Conservation (phyloP, 257 asterid genomes). For the Plectranthus barbatus region DNA sequence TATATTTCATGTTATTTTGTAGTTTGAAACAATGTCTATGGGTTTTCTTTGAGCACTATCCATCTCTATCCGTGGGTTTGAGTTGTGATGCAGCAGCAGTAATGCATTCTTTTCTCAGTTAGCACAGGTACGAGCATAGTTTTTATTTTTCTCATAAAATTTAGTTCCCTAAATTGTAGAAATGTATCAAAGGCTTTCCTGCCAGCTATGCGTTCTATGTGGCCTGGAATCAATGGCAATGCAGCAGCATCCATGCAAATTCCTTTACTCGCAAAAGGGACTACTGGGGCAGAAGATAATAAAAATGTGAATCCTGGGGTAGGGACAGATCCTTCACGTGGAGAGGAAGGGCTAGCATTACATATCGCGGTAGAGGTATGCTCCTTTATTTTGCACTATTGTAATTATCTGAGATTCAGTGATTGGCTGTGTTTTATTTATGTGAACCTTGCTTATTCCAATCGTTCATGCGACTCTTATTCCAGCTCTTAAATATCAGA, state of each 20-base stretch:
- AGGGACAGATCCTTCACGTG: constrained; percentile 33
- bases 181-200: constrained; percentile 67
- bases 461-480: not conserved
- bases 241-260: constrained; percentile 62
- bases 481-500: not conserved
- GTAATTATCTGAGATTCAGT: not conserved
- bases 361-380: constrained; percentile 81
- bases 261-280: constrained; percentile 49
- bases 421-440: not conserved
- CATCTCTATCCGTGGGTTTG: constrained; percentile 73
- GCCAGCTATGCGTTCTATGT: constrained; percentile 72
- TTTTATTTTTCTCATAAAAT: not conserved
- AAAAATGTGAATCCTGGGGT: constrained; percentile 21
- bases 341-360: constrained; percentile 92
- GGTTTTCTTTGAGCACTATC: constrained; percentile 93
- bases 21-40: constrained; percentile 89
- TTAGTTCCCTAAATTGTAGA: constrained; percentile 39
- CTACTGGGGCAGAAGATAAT: constrained; percentile 23
- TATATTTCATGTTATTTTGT: constrained; percentile 17
- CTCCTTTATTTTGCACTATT: not conserved
- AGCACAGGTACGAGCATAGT: not conserved
- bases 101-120: not conserved
- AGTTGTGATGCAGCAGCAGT: constrained; percentile 10
- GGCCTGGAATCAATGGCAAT: constrained; percentile 86
- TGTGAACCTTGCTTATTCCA: not conserved